A percentile compares a stretch with the other conserved stretches of the same genome.
Conservation (phyloP, 257 asterid genomes). For the Solanum sitiens region DNA sequence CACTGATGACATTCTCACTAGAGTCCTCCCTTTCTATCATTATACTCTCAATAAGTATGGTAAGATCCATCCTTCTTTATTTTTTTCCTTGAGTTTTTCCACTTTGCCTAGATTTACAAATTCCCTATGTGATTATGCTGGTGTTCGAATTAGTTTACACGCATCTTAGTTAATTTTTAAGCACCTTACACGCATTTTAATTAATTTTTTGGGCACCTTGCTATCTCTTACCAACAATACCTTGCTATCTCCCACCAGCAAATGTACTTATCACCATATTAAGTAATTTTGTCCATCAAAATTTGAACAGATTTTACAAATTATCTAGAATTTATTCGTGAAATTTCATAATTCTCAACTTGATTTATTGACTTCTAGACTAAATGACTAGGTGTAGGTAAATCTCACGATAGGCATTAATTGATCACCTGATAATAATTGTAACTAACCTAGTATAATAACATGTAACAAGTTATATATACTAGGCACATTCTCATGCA, state of each 20-base stretch:
- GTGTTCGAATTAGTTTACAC: too few relatives aligned
- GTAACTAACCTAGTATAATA: background rate
- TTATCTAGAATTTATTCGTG: background rate
- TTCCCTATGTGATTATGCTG: too few relatives aligned
- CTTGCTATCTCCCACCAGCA: background rate
- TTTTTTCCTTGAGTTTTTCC: background rate
- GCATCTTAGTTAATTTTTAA: too few relatives aligned
- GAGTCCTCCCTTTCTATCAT: conserved; percentile 29
- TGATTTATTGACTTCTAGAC: too few relatives aligned
- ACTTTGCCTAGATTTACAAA: background rate
- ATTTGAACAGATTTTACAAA: background rate
- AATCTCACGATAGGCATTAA: background rate
- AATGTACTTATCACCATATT: fast-evolving
- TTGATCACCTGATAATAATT: background rate
- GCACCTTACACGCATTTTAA: too few relatives aligned
- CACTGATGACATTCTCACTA: conserved; percentile 28
- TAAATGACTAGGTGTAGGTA: background rate
- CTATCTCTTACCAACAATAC: too few relatives aligned
- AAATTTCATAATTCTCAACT: background rate
- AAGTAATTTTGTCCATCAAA: background rate
- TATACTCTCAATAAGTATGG: conserved; percentile 30
- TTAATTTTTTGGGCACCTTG: too few relatives aligned
- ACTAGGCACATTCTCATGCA: background rate
- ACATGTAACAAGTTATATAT: background rate
- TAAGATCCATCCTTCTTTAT: background rate